These are phyloP conservation scores for Cutaneotrichosporon dermatis DNA, from an alignment of 1,284 basidiomycete genomes.

Conservation along the genomic window DNA sequence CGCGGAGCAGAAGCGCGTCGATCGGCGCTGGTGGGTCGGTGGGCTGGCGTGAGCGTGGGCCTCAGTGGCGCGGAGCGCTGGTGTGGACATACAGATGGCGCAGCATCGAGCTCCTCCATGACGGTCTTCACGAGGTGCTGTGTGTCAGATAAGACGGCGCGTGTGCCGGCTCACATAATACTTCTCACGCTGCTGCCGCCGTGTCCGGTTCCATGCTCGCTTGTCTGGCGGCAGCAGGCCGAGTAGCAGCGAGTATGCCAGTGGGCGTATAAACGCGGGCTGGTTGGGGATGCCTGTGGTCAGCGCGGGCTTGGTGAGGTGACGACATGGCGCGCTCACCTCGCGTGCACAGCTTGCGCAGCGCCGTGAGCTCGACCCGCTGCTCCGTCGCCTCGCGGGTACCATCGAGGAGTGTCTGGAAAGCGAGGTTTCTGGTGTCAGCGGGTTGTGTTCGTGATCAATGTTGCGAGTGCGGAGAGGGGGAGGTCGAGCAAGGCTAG, in stretches of 20 bases:
- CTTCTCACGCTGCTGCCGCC: constrained; percentile 19
- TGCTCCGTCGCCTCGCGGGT: constrained; percentile 30
- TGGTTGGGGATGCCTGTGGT: constrained; percentile 40
- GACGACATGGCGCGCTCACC: constrained; percentile 23
- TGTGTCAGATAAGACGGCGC: not conserved
- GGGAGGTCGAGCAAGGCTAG: too few relatives aligned
- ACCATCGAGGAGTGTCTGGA: constrained; percentile 41
- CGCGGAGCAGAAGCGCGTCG: constrained; percentile 35
- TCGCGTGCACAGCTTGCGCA: constrained; percentile 38
- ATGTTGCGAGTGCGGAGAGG: too few relatives aligned
- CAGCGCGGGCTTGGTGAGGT: too few relatives aligned
- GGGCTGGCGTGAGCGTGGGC: constrained; percentile 15
- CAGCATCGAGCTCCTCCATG: constrained; percentile 30
- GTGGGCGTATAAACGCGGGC: constrained; percentile 42
- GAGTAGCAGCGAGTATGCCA: constrained; percentile 43
- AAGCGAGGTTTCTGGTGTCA: constrained; percentile 37
- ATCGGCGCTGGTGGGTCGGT: constrained; percentile 24
- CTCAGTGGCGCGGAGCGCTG: not conserved
- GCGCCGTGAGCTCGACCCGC: constrained; percentile 33
- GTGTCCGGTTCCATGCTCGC: constrained; percentile 30
- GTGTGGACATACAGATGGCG: constrained; percentile 13
- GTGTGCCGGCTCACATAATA: constrained; percentile 35
- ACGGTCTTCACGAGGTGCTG: constrained; percentile 28
- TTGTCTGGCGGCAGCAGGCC: constrained; percentile 37
- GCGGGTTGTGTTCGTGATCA: not conserved